Conservation (phyloP, 805 yeast genomes). For the Yamadazyma akitaensis region DNA sequence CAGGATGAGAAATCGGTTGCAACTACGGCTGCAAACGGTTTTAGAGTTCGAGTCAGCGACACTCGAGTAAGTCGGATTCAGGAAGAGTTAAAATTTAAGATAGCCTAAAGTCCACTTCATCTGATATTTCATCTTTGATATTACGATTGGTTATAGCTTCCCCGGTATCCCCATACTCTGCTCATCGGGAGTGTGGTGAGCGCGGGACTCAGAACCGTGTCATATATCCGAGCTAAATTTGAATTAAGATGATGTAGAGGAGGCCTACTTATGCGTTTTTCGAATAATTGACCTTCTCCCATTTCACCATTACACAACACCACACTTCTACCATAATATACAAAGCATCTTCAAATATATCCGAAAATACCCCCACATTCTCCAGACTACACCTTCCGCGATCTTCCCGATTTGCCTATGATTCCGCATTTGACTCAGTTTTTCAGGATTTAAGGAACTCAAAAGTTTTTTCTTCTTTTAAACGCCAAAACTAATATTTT, state of each 20-base stretch:
- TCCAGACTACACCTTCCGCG: neutral
- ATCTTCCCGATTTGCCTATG: slow-evolving; percentile 1
- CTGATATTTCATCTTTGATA: too few relatives aligned
- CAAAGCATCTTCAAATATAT: too few relatives aligned
- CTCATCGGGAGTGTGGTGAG: neutral
- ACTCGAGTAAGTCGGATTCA: neutral
- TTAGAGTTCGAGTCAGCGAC: neutral
- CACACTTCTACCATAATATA: too few relatives aligned
- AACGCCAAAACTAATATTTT: neutral
- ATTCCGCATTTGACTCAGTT: slow-evolving; percentile 1
- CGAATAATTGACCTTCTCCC: too few relatives aligned
- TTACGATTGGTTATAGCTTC: neutral
- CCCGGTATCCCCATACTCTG: slow-evolving; percentile 1
- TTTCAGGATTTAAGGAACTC: slow-evolving; percentile 4
- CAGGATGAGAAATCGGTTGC: neutral
- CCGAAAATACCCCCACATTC: neutral
- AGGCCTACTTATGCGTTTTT: too few relatives aligned
- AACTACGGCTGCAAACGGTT: neutral
- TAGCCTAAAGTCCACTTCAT: too few relatives aligned
- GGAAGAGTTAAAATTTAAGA: too few relatives aligned
- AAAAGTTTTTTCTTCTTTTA: neutral
- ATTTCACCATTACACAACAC: too few relatives aligned
- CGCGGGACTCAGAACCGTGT: too few relatives aligned
- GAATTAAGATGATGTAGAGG: too few relatives aligned
- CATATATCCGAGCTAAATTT: too few relatives aligned